Percentiles rank a stretch among this genome's conserved stretches.
These are phyloP conservation scores for Nicotiana sylvestris DNA, from an alignment of 257 asterid species.

Conservation along the genomic window DNA sequence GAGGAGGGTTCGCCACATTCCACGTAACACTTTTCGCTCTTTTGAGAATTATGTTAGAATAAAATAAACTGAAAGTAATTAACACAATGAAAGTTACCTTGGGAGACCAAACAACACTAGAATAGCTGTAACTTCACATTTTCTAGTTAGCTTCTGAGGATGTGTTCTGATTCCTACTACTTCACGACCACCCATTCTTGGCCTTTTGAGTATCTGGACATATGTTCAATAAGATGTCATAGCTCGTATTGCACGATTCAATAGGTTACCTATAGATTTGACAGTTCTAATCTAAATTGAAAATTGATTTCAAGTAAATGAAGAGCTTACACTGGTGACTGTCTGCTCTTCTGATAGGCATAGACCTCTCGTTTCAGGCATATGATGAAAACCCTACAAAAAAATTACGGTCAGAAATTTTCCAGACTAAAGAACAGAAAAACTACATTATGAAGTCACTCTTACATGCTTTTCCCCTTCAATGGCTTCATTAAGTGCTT, in stretches of 20 bases:
- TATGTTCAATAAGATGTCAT: background rate
- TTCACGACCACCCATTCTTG: constrained; percentile 68
- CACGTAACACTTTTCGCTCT: too few relatives aligned
- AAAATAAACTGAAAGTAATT: background rate
- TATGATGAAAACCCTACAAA: constrained; percentile 81
- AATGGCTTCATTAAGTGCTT: constrained; percentile 89
- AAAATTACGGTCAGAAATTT: constrained; percentile 10
- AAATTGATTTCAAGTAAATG: background rate
- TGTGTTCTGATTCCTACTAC: constrained; percentile 76
- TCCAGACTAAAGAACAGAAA: background rate
- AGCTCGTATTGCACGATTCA: background rate
- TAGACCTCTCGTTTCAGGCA: constrained; percentile 94
- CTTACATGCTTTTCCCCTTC: constrained; percentile 91
- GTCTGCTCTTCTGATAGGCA: constrained; percentile 97
- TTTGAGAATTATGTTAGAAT: background rate
- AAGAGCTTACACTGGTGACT: constrained; percentile 65
- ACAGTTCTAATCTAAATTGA: background rate
- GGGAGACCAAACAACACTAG: constrained; percentile 91
- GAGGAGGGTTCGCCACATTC: too few relatives aligned
- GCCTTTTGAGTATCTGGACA: constrained; percentile 66
- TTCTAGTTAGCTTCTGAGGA: constrained; percentile 72
- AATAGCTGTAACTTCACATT: constrained; percentile 91
- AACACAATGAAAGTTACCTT: constrained; percentile 39
- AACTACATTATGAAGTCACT: background rate
- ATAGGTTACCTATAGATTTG: background rate